Evolutionary conservation across 2,329 filamentous ascomycete species (phyloP).

Genomic region (Colletotrichum sp.): DNA sequence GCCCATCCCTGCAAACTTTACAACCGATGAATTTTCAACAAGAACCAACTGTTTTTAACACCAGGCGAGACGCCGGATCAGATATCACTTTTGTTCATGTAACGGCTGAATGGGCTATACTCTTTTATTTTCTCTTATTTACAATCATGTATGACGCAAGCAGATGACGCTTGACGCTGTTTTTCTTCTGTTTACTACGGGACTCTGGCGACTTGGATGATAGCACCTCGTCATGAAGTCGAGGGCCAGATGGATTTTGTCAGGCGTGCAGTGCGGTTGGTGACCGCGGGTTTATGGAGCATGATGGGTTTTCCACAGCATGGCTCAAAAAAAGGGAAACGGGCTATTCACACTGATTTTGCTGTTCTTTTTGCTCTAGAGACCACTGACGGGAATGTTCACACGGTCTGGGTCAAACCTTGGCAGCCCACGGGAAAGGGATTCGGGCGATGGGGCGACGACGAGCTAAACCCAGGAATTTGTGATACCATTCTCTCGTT

Average conservation of each 20-base stretch:
- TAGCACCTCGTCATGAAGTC: not conserved
- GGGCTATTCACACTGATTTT: not conserved
- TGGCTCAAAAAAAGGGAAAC: not conserved
- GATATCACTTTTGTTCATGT: not conserved
- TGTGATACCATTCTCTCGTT: slow-evolving; percentile 15
- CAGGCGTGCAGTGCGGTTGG: not conserved
- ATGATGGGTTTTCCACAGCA: not conserved
- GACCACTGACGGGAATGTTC: not conserved
- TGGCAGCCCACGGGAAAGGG: not conserved
- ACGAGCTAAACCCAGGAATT: not conserved
- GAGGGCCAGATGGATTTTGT: not conserved
- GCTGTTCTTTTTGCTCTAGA: not conserved
- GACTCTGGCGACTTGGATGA: not conserved
- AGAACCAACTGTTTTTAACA: not conserved
- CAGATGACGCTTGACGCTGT: not conserved
- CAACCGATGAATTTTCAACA: not conserved
- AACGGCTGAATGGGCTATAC: not conserved
- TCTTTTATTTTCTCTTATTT: not conserved
- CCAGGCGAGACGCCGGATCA: not conserved
- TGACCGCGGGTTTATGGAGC: not conserved
- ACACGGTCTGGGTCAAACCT: not conserved
- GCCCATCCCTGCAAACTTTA: not conserved
- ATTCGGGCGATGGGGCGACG: not conserved
- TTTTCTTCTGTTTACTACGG: not conserved
- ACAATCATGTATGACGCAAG: not conserved